phyloP scores from a whole-genome alignment of 2,329 filamentous ascomycete genomes.

The Pseudopyricularia javanii region DNA sequence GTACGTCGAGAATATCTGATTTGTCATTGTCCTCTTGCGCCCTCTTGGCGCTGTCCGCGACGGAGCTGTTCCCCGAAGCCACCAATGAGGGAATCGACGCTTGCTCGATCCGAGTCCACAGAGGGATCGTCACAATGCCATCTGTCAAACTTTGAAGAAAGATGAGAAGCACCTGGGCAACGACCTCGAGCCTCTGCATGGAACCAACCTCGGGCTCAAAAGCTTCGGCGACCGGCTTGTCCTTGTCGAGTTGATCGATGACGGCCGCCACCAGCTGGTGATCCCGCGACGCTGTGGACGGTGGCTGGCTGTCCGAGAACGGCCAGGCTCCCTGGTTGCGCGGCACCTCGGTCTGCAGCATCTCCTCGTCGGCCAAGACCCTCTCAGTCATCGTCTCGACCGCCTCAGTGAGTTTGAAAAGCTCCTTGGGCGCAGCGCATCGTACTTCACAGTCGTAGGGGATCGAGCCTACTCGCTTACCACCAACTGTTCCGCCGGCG shows the following conservation, averaged over 20 bases:
- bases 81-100: constrained; percentile 18
- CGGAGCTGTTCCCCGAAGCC: constrained; percentile 23
- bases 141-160: constrained; percentile 69
- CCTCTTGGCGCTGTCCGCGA: constrained; percentile 11
- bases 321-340: constrained; percentile 46
- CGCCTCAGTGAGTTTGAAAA: constrained; percentile 79
- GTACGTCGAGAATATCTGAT: constrained; percentile 53
- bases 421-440: constrained; percentile 74
- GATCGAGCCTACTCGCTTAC: constrained; percentile 27
- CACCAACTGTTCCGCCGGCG: background rate
- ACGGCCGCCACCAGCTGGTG: constrained; percentile 14
- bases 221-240: constrained; percentile 44
- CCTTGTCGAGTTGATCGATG: constrained; percentile 62
- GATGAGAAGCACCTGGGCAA: constrained; percentile 57
- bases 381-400: constrained; percentile 48
- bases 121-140: constrained; percentile 57
- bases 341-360: constrained; percentile 42
- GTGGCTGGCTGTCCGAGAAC: constrained; percentile 23
- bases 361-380: constrained; percentile 46
- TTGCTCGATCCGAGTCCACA: constrained; percentile 61
- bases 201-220: constrained; percentile 53
- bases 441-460: constrained; percentile 46
- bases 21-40: constrained; percentile 29
- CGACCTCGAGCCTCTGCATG: constrained; percentile 59
- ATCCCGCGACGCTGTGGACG: background rate